A percentile compares a stretch with the other conserved stretches of the same genome.
phyloP scores from a whole-genome alignment of 129 eudicot species.

The Gnaphalium uliginosum region DNA sequence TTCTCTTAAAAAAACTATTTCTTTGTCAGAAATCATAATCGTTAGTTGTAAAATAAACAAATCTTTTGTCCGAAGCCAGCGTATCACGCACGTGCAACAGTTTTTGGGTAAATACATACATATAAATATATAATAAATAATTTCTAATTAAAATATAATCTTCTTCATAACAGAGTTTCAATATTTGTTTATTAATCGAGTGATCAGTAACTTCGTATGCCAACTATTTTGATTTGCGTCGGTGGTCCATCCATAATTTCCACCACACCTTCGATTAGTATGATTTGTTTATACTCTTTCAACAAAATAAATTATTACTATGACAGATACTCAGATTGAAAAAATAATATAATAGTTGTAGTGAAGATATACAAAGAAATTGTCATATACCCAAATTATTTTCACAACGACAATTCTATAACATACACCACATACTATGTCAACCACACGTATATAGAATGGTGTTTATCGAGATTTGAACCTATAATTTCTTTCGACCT shows the following conservation, averaged over 20 bases:
- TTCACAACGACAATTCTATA: too few relatives aligned
- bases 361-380: too few relatives aligned
- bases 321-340: too few relatives aligned
- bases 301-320: too few relatives aligned
- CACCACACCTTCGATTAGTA: not conserved
- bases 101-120: not conserved
- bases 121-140: too few relatives aligned
- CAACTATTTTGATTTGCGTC: not conserved
- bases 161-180: not conserved
- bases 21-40: not conserved
- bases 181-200: not conserved
- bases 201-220: not conserved
- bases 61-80: not conserved
- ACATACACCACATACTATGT: too few relatives aligned
- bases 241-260: not conserved
- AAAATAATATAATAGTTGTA: too few relatives aligned
- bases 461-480: too few relatives aligned
- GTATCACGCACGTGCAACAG: constrained; percentile 29
- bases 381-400: too few relatives aligned
- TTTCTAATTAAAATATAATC: not conserved
- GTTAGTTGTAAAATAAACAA: constrained; percentile 2
- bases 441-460: too few relatives aligned
- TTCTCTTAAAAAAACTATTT: not conserved
- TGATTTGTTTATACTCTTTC: not conserved
- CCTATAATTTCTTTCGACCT: too few relatives aligned